Evolutionary conservation across 441 rosid species (phyloP).

Genomic region (Aleurites moluccanus): DNA sequence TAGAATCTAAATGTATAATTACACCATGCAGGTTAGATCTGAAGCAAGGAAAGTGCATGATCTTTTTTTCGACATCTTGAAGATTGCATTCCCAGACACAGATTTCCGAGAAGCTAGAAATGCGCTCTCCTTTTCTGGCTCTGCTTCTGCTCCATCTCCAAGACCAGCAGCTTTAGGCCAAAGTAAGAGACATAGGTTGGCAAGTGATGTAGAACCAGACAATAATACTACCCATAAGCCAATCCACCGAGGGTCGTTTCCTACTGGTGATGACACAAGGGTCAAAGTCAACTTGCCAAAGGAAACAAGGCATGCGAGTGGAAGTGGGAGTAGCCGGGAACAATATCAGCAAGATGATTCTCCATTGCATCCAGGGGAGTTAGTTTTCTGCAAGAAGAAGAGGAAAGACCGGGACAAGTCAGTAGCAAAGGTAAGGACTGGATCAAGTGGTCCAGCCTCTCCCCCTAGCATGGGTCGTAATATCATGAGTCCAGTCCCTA

Average conservation of each 20-base stretch:
- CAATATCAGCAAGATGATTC: slow-evolving; percentile 64
- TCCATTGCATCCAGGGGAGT: slow-evolving; percentile 83
- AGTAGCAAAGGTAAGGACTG: slow-evolving; percentile 54
- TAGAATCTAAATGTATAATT: slow-evolving; percentile 23
- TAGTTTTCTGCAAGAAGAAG: slow-evolving; percentile 97
- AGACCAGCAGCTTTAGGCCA: slow-evolving; percentile 50
- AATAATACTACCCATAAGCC: slow-evolving; percentile 53
- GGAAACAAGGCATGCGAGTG: slow-evolving; percentile 65
- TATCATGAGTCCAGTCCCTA: slow-evolving; percentile 57
- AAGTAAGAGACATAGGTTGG: slow-evolving; percentile 63
- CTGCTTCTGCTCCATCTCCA: slow-evolving; percentile 52
- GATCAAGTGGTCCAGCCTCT: slow-evolving; percentile 74
- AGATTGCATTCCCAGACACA: slow-evolving; percentile 86
- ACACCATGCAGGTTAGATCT: slow-evolving; percentile 69
- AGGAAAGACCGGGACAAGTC: slow-evolving; percentile 96
- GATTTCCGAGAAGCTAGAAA: slow-evolving; percentile 85
- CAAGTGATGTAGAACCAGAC: slow-evolving; percentile 66
- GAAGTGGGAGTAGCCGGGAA: slow-evolving; percentile 50
- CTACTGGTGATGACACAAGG: slow-evolving; percentile 60
- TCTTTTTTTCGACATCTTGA: slow-evolving; percentile 93
- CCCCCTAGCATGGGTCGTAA: slow-evolving; percentile 73
- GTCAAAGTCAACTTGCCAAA: slow-evolving; percentile 65
- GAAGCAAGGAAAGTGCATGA: slow-evolving; percentile 98
- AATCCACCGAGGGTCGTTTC: slow-evolving; percentile 44
- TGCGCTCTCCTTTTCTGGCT: slow-evolving; percentile 63